These are phyloP conservation scores for Stereocaulon alpinum DNA, from an alignment of 495 filamentous ascomycete species.

Conservation along the genomic window DNA sequence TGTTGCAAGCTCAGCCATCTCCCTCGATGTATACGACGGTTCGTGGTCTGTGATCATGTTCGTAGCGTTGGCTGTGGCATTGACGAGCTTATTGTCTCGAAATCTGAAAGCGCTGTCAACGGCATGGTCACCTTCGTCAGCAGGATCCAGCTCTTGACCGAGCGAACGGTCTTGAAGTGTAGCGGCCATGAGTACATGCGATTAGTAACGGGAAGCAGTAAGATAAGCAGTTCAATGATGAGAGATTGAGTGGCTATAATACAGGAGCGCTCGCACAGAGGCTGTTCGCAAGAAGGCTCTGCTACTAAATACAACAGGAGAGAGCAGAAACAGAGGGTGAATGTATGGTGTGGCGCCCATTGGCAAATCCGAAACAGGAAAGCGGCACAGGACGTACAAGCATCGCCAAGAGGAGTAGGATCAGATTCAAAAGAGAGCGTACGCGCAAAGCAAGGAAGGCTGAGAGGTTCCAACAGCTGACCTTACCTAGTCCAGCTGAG, in stretches of 20 bases:
- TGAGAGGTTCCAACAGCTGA: not conserved
- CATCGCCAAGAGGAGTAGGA: not conserved
- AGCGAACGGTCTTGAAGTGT: not conserved
- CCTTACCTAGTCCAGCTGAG: not conserved
- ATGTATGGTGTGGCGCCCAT: not conserved
- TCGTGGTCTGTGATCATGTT: not conserved
- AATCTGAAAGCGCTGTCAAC: not conserved
- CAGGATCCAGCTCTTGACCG: not conserved
- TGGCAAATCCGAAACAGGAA: no score
- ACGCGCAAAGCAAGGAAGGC: not conserved
- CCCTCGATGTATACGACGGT: not conserved
- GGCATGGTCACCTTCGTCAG: conserved; percentile 4
- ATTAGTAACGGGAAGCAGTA: not conserved
- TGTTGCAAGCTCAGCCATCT: not conserved
- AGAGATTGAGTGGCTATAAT: not conserved
- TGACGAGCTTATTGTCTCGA: conserved; percentile 3
- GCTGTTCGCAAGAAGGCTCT: not conserved
- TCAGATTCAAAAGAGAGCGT: not conserved
- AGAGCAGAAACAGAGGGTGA: not conserved
- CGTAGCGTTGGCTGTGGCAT: not conserved
- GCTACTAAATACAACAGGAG: not conserved
- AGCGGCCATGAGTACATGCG: not conserved
- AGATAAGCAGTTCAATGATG: not conserved
- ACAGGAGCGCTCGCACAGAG: not conserved
- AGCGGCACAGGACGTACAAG: not conserved